Percentiles rank a stretch among this genome's conserved stretches.
These are phyloP conservation scores for Uncinocarpus reesii DNA, from an alignment of 2,329 filamentous ascomycete species.

Conservation along the genomic window DNA sequence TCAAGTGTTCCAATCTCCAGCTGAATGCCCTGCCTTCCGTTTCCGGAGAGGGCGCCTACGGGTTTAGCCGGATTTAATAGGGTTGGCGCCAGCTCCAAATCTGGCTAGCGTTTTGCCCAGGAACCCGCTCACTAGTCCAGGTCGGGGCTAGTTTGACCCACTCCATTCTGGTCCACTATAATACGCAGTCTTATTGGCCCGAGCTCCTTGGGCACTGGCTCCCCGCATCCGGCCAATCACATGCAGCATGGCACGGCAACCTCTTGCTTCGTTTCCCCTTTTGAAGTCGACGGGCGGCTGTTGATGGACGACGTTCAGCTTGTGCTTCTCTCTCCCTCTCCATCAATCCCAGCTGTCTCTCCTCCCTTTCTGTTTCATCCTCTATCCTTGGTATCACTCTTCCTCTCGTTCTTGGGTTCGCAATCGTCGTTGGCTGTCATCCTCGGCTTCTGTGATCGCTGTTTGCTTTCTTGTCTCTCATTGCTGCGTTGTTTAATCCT, in stretches of 20 bases:
- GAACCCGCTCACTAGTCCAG: not conserved
- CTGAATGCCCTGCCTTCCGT: not conserved
- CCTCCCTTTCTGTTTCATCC: not conserved
- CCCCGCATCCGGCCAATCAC: slow-evolving; percentile 5
- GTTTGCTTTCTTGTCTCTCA: not conserved
- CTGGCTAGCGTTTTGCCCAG: not conserved
- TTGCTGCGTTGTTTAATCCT: not conserved
- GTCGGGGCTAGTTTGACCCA: not conserved
- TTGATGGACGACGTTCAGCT: no score
- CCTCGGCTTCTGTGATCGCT: not conserved
- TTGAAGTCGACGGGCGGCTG: no score
- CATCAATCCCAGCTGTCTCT: not conserved
- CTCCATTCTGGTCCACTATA: not conserved
- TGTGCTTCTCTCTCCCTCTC: not conserved
- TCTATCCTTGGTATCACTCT: no score
- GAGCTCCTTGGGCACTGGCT: slow-evolving; percentile 1
- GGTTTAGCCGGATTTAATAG: not conserved
- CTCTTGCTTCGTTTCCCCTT: not conserved
- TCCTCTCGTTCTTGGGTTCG: slow-evolving; percentile 2
- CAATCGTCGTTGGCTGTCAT: not conserved
- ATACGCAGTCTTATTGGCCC: slow-evolving; percentile 3
- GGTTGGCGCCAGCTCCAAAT: not conserved
- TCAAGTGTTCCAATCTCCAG: not conserved
- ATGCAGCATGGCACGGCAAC: not conserved
- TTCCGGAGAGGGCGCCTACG: not conserved